Evolutionary conservation across 805 yeast species (phyloP).

Genomic region (Isabelozyma pseudorhagii): DNA sequence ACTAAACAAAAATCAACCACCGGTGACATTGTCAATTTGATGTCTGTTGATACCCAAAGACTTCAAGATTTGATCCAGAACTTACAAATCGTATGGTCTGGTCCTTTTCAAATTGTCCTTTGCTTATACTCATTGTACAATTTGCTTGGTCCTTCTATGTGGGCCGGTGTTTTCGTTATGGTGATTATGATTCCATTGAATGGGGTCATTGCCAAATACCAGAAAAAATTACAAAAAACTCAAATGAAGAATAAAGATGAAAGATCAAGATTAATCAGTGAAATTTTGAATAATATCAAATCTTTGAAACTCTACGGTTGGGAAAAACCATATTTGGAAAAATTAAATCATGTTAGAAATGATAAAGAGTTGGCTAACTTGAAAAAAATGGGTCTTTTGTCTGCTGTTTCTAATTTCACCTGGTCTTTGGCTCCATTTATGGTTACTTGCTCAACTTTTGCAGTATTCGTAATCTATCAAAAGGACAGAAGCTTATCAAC

Average conservation of each 20-base stretch:
- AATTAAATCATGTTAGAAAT: constrained; percentile 79
- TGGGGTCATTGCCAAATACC: constrained; percentile 61
- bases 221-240: constrained; percentile 69
- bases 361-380: constrained; percentile 79
- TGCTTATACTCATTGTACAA: constrained; percentile 73
- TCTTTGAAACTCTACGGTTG: constrained; percentile 92
- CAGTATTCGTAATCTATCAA: constrained; percentile 61
- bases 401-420: constrained; percentile 68
- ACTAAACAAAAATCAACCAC: constrained; percentile 69
- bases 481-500: constrained; percentile 68
- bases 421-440: constrained; percentile 87
- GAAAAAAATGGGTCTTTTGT: constrained; percentile 66
- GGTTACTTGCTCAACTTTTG: constrained; percentile 89
- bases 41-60: constrained; percentile 92
- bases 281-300: constrained; percentile 86
- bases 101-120: constrained; percentile 81
- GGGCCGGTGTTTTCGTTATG: constrained; percentile 89
- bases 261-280: constrained; percentile 85
- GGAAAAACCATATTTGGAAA: constrained; percentile 82
- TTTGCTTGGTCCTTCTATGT: constrained; percentile 84
- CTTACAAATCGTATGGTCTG: constrained; percentile 84
- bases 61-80: constrained; percentile 78
- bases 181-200: constrained; percentile 77
- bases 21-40: constrained; percentile 90
- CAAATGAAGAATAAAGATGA: constrained; percentile 92